Evolutionary conservation across 495 filamentous ascomycete genomes (phyloP), one percentile per base, ranked within the genome.

Genomic region (Talaromyces trachyspermus): DNA sequence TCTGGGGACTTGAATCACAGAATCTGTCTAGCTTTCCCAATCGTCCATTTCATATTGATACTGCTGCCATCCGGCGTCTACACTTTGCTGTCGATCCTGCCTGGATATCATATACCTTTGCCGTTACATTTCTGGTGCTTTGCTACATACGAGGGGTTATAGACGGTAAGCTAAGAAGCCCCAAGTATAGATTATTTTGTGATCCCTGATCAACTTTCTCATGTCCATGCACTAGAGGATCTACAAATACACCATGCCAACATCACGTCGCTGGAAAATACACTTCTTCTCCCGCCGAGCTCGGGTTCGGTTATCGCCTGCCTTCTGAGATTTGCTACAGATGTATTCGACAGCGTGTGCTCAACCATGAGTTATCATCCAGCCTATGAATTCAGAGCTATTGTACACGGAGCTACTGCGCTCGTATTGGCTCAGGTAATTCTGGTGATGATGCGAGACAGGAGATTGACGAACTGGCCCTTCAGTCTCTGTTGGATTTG

Each of bases 61-160:
- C 36, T 5, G 45, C 14, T 12, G 38, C 53, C 0, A 44, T 55
- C n/a, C 17, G 43, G 11, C 46, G 46, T 19, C 45, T 55, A 4
- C 49, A 53, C 47, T 55, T 46, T 26, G 50, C 49, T 0, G 53
- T 55, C 4, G 53, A 55, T 42, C 53, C 53, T 5, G 49, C 53
- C 6, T 55, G 53, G 53, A 55, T 55, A 22, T 55, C 53, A n/a
- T 36, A 55, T 32, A 55, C 53, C 0, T 55, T 55, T 52, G 53
- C 53, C 7, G 41, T 49, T 8, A 55, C 53, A 24, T 55, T 55
- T 25, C 17, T 55, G 26, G 45, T 42, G 0, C 26, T 55, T 20
- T 55, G 53, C 25, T 55, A 55, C 12, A 49, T 55, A 2, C 46
- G 53, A 47, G 53, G 53, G 1, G 40, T 43, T 11, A 43, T 55